Percentiles rank a stretch among this genome's conserved stretches.
phyloP scores from a whole-genome alignment of 176 grass and related monocot species.

The Triticum urartu region DNA sequence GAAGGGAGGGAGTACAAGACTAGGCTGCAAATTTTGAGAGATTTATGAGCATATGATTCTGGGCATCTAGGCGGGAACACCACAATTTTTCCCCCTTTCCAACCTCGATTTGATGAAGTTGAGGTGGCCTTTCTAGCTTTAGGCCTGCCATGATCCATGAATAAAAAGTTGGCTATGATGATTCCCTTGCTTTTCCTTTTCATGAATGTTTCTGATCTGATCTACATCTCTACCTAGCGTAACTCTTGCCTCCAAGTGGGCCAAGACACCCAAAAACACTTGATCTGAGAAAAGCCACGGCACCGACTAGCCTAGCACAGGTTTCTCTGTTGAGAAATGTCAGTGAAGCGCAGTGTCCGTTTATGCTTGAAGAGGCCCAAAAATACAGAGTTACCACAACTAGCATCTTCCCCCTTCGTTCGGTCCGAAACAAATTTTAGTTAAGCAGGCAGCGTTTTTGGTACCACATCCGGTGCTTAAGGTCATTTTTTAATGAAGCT shows the following conservation, averaged over 20 bases:
- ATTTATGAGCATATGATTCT: background rate
- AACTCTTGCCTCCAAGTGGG: slow-evolving; percentile 25
- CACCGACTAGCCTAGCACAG: background rate
- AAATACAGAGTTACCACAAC: background rate
- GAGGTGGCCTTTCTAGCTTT: slow-evolving; percentile 34
- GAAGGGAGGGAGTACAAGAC: too few species aligned
- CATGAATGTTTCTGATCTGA: slow-evolving; percentile 47
- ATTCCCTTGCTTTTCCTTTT: slow-evolving; percentile 8
- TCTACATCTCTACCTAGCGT: slow-evolving; percentile 30
- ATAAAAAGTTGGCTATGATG: slow-evolving; percentile 40
- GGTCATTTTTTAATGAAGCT: background rate
- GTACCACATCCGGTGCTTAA: background rate
- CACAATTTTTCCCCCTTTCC: background rate
- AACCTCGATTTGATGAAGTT: slow-evolving; percentile 26
- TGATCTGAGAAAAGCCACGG: slow-evolving; percentile 19
- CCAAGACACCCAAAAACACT: background rate
- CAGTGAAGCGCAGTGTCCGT: background rate
- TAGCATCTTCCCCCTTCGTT: background rate
- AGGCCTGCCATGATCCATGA: slow-evolving; percentile 57
- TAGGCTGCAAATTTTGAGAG: background rate
- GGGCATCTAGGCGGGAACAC: slow-evolving; percentile 21
- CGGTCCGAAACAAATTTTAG: background rate
- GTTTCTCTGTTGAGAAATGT: background rate
- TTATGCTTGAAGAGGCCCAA: background rate
- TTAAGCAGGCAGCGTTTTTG: background rate